phyloP scores from a whole-genome alignment of 306 rosid species.

The Lupinus albus region DNA sequence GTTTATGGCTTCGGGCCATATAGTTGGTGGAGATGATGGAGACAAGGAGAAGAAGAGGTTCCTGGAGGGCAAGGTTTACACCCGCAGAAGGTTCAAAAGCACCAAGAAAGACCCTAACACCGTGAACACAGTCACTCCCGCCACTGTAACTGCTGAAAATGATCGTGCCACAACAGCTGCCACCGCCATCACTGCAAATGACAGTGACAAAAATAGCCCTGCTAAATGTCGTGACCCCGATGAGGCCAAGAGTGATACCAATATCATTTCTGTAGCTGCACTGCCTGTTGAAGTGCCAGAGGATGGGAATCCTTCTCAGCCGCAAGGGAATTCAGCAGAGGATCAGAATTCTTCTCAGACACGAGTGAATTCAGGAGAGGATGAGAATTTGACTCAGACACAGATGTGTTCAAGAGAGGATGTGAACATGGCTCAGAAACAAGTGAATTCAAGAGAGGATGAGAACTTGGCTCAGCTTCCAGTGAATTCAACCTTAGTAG shows the following conservation, averaged over 20 bases:
- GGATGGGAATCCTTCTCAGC: slow-evolving; percentile 50
- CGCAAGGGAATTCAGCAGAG: slow-evolving; percentile 29
- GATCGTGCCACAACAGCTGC: neutral
- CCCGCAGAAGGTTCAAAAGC: slow-evolving; percentile 66
- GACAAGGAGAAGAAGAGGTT: slow-evolving; percentile 60
- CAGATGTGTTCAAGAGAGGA: neutral
- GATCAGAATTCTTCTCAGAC: slow-evolving; percentile 47
- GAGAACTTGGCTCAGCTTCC: neutral
- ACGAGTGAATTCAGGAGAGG: slow-evolving; percentile 15
- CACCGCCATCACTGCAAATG: neutral
- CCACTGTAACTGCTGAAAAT: slow-evolving; percentile 7
- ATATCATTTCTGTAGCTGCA: slow-evolving; percentile 26
- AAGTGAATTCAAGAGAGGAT: neutral
- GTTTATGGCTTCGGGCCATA: slow-evolving; percentile 95
- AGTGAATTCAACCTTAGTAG: neutral
- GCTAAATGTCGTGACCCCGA: neutral
- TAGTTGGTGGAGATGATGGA: slow-evolving; percentile 72
- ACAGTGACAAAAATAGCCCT: neutral
- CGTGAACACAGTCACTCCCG: slow-evolving; percentile 27
- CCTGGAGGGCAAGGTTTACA: slow-evolving; percentile 68
- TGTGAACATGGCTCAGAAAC: neutral
- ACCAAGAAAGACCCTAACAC: slow-evolving; percentile 46
- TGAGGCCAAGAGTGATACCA: slow-evolving; percentile 5
- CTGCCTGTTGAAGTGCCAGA: slow-evolving; percentile 2
- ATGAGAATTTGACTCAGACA: neutral